A percentile compares a stretch with the other conserved stretches of the same genome.
phyloP scores from a whole-genome alignment of 75 land plant genomes.

The Sequoiadendron giganteum region DNA sequence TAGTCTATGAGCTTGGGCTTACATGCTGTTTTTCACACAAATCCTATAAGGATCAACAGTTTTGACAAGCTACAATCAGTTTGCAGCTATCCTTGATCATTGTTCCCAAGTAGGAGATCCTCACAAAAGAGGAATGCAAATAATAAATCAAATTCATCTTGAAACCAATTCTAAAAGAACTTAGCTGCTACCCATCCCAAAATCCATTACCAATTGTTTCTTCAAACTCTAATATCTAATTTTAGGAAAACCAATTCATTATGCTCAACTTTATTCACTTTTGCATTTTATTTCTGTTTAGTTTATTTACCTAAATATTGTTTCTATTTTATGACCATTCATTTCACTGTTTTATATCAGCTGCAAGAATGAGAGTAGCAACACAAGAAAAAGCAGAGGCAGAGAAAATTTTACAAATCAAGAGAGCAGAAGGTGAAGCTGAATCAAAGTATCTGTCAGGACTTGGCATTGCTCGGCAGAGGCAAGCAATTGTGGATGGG shows the following conservation, averaged over 20 bases:
- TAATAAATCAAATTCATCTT: no score
- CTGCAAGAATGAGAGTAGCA: slow-evolving; percentile 50
- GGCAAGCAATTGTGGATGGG: slow-evolving; percentile 49
- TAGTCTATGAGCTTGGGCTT: no score
- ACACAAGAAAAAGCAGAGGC: slow-evolving; percentile 54
- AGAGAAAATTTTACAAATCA: slow-evolving; percentile 61
- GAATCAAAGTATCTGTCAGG: slow-evolving; percentile 60
- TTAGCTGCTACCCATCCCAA: not conserved
- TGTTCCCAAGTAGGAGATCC: not conserved
- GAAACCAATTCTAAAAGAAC: no score
- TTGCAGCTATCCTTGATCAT: no score
- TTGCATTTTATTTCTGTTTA: not conserved
- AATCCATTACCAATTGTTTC: no score
- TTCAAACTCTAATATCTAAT: not conserved
- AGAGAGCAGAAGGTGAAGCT: slow-evolving; percentile 57
- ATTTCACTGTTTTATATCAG: slow-evolving; percentile 19
- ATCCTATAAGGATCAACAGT: no score
- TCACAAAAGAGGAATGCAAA: no score
- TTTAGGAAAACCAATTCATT: no score
- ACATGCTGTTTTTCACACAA: no score
- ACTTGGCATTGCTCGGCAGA: slow-evolving; percentile 37
- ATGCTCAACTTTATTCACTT: not conserved
- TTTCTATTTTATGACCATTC: not conserved
- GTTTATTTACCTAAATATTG: not conserved
- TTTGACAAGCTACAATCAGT: not conserved